Percentiles rank a stretch among this genome's conserved stretches.
Conservation (phyloP, 495 filamentous ascomycete genomes). For the Annulohypoxylon moriforme region DNA sequence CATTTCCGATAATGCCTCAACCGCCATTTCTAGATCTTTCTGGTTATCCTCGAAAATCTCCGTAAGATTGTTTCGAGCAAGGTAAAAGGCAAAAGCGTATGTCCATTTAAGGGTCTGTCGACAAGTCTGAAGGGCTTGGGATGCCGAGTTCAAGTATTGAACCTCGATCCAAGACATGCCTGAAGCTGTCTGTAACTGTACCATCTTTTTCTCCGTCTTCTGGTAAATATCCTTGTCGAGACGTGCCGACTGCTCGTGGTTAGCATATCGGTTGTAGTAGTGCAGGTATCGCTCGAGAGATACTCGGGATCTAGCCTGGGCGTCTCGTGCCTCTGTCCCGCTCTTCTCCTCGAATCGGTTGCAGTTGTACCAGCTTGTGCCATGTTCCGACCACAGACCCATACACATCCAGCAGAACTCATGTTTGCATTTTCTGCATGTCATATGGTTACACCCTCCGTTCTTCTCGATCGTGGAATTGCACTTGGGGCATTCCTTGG, state of each 20-base stretch:
- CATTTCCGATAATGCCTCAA: slow-evolving; percentile 95
- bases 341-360: slow-evolving; percentile 97
- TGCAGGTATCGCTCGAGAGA: slow-evolving; percentile 94
- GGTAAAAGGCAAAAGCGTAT: slow-evolving; percentile 97
- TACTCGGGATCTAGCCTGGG: slow-evolving; percentile 88
- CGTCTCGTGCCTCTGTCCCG: slow-evolving; percentile 86
- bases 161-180: slow-evolving; percentile 99
- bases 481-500: slow-evolving; percentile 97
- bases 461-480: slow-evolving; percentile 99
- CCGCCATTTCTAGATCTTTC: slow-evolving; percentile 96
- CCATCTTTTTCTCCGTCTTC: slow-evolving; percentile 99
- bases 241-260: slow-evolving; percentile 97
- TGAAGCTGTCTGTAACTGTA: slow-evolving; percentile 87
- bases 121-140: slow-evolving; percentile 93
- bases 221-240: slow-evolving; percentile 94
- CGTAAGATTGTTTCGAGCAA: slow-evolving; percentile 92
- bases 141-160: slow-evolving; percentile 92
- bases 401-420: slow-evolving; percentile 99
- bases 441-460: slow-evolving; percentile 99
- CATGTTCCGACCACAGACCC: slow-evolving; percentile 98
- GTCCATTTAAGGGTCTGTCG: slow-evolving; percentile 99
- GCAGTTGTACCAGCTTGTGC: slow-evolving; percentile 99
- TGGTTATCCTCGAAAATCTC: slow-evolving; percentile 99
- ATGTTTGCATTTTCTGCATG: slow-evolving; percentile 96
- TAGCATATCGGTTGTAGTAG: slow-evolving; percentile 98